Evolutionary conservation across 2,329 filamentous ascomycete genomes (phyloP).

Genomic region (Venturia effusa): DNA sequence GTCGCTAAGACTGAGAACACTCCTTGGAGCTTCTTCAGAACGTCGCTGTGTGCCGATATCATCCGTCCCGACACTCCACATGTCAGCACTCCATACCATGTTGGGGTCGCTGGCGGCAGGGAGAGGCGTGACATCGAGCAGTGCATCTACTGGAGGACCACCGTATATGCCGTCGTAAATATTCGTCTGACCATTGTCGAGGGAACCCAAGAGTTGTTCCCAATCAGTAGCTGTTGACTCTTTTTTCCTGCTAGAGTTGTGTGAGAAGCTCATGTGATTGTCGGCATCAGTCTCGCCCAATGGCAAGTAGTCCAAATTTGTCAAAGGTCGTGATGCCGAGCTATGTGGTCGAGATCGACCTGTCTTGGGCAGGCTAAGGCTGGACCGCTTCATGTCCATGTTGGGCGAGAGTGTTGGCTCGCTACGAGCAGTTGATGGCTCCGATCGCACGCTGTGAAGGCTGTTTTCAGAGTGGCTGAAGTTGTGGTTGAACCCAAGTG

Average conservation of each 20-base stretch:
- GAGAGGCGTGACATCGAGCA: not conserved
- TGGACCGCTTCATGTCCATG: slow-evolving; percentile 18
- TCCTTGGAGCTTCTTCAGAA: slow-evolving; percentile 29
- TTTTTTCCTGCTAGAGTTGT: slow-evolving; percentile 27
- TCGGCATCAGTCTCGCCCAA: slow-evolving; percentile 28
- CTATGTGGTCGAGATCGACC: slow-evolving; percentile 25
- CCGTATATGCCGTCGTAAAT: slow-evolving; percentile 80
- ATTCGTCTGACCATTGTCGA: slow-evolving; percentile 63
- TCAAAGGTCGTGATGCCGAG: slow-evolving; percentile 19
- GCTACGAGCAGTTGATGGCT: slow-evolving; percentile 34
- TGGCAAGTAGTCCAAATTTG: slow-evolving; percentile 38
- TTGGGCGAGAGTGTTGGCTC: slow-evolving; percentile 36
- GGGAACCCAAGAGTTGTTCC: slow-evolving; percentile 69
- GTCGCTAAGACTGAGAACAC: slow-evolving; percentile 48
- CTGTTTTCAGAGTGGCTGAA: slow-evolving; percentile 36
- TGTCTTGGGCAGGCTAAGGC: slow-evolving; percentile 17
- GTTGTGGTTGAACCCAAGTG: slow-evolving; percentile 23
- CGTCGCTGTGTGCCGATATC: not conserved
- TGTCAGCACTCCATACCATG: slow-evolving; percentile 25
- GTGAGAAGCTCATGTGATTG: slow-evolving; percentile 11
- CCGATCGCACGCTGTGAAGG: slow-evolving; percentile 37
- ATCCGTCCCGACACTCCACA: slow-evolving; percentile 22
- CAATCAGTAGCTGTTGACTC: slow-evolving; percentile 59
- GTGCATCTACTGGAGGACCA: slow-evolving; percentile 36
- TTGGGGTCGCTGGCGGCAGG: slow-evolving; percentile 17